A percentile compares a stretch with the other conserved stretches of the same genome.
These are phyloP conservation scores for Chalciporus sphaerocephalus DNA, from an alignment of 768 basidiomycete species.

Conservation along the genomic window DNA sequence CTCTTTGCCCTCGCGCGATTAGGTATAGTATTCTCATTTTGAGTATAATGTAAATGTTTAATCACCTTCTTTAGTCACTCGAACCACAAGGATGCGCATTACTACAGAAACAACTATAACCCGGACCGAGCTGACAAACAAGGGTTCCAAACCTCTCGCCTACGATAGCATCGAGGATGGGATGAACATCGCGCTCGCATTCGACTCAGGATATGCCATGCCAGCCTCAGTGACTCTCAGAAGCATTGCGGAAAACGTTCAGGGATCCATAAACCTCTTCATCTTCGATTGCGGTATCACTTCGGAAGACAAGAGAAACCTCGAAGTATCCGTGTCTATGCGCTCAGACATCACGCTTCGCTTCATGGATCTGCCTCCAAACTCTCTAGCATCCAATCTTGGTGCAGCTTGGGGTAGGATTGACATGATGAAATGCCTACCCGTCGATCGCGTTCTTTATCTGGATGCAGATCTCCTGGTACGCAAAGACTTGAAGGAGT, in stretches of 20 bases:
- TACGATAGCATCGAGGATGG: constrained; percentile 33
- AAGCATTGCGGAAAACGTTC: constrained; percentile 34
- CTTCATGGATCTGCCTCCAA: constrained; percentile 35
- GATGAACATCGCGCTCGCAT: constrained; percentile 40
- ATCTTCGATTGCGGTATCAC: constrained; percentile 41
- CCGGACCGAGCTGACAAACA: no score
- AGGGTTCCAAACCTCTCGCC: background rate
- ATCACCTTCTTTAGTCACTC: background rate
- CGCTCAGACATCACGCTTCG: constrained; percentile 32
- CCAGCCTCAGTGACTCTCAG: constrained; percentile 43
- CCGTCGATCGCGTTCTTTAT: constrained; percentile 46
- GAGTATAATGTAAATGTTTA: background rate
- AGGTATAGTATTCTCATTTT: background rate
- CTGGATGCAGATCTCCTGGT: constrained; percentile 48
- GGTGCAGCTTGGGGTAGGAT: constrained; percentile 44
- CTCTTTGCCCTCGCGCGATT: background rate
- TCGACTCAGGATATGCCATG: constrained; percentile 41
- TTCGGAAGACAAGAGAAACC: constrained; percentile 26
- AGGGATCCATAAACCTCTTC: constrained; percentile 41
- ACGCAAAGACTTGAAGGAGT: constrained; percentile 30
- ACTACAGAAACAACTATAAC: background rate
- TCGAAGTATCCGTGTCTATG: constrained; percentile 23
- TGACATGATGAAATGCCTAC: constrained; percentile 37
- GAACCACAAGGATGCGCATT: no score
- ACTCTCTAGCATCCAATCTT: constrained; percentile 20